Conservation (phyloP, 192 early-diverging fungal genomes). For the Dissophora ornata region DNA sequence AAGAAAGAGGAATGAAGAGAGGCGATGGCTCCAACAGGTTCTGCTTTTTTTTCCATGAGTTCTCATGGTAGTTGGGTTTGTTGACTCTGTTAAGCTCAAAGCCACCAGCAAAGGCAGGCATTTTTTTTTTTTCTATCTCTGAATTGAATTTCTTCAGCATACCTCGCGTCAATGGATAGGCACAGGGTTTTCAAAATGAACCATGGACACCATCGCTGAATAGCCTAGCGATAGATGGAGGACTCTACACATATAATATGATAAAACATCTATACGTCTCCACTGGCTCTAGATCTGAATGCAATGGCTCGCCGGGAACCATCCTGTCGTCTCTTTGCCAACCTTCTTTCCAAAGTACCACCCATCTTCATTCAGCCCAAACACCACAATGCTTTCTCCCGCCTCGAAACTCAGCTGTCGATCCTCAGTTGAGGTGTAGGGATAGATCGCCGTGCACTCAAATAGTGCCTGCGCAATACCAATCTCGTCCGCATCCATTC, state of each 20-base stretch:
- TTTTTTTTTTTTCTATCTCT: too few relatives aligned
- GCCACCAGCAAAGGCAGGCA: neutral
- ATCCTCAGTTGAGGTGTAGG: conserved; percentile 39
- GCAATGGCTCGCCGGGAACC: conserved; percentile 49
- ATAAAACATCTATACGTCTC: too few relatives aligned
- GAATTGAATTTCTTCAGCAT: too few relatives aligned
- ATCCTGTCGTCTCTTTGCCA: conserved; percentile 36
- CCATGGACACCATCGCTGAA: too few relatives aligned
- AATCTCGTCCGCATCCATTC: conserved; percentile 49
- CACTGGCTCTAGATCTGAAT: conserved; percentile 31
- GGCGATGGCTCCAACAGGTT: too few relatives aligned
- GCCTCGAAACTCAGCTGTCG: conserved; percentile 50
- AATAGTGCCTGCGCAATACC: conserved; percentile 47
- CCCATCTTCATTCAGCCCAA: conserved; percentile 50
- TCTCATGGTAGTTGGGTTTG: too few relatives aligned
- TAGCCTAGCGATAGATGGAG: too few relatives aligned
- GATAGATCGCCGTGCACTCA: conserved; percentile 50
- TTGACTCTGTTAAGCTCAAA: neutral
- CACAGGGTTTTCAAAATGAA: too few relatives aligned
- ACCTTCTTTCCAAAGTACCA: conserved; percentile 56
- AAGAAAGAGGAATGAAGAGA: neutral
- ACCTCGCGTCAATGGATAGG: too few relatives aligned
- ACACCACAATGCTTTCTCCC: conserved; percentile 50
- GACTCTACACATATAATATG: too few relatives aligned
- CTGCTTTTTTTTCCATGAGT: too few relatives aligned